These are phyloP conservation scores for Cinnamomum chago DNA, from an alignment of 164 flowering plant genomes.

Conservation along the genomic window DNA sequence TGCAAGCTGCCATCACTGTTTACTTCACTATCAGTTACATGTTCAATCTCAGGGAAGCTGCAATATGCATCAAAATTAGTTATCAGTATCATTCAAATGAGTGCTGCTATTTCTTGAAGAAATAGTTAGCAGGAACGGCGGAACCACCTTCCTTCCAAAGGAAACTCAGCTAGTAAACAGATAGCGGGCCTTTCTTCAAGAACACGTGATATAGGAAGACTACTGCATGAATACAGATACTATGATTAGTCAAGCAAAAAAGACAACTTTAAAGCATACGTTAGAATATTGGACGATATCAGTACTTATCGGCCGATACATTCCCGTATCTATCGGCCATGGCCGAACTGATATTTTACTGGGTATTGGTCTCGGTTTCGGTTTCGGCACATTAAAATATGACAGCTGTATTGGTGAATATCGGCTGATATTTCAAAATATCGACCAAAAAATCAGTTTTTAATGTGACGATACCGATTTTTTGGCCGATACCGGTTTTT, in stretches of 20 bases:
- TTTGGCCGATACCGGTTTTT: no score
- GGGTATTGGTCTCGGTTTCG: no score
- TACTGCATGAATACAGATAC: slow-evolving; percentile 33
- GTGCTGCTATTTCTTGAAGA: slow-evolving; percentile 1
- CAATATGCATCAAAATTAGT: slow-evolving; percentile 14
- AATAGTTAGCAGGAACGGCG: not conserved
- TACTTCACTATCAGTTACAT: slow-evolving; percentile 44
- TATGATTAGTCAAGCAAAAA: not conserved
- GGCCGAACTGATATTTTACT: no score
- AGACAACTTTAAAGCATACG: not conserved
- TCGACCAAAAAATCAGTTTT: no score
- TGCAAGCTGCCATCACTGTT: slow-evolving; percentile 45
- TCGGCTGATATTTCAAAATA: no score
- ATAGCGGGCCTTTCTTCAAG: slow-evolving; percentile 60
- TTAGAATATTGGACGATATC: not conserved
- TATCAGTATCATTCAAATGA: slow-evolving; percentile 2
- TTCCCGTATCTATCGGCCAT: no score
- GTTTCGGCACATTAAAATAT: no score
- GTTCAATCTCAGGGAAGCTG: slow-evolving; percentile 58
- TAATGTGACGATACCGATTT: no score
- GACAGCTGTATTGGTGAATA: no score
- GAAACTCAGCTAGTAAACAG: slow-evolving; percentile 71
- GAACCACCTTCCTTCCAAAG: slow-evolving; percentile 66
- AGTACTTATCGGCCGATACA: no score
- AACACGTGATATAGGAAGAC: slow-evolving; percentile 49